Conservation (phyloP, 2,329 filamentous ascomycete species). For the Seiridium unicorne region DNA sequence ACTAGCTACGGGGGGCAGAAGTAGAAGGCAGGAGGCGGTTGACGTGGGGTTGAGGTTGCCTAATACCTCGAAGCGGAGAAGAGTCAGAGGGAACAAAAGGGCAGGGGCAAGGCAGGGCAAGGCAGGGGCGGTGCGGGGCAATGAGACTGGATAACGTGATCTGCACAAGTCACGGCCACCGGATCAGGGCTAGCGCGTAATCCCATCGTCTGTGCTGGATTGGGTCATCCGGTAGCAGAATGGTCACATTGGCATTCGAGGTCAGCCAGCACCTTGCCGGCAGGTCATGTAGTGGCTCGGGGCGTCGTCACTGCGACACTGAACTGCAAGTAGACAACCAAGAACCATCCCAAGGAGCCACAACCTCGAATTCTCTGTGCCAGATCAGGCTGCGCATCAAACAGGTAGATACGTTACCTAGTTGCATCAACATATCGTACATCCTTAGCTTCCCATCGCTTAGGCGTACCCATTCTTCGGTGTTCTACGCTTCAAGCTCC, state of each 20-base stretch:
- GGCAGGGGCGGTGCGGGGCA: background rate
- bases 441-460: too few relatives aligned
- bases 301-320: too few relatives aligned
- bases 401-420: too few relatives aligned
- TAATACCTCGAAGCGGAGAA: background rate
- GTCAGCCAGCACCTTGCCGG: background rate
- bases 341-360: too few relatives aligned
- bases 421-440: too few relatives aligned
- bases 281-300: too few relatives aligned
- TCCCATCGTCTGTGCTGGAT: background rate
- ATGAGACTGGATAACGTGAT: background rate
- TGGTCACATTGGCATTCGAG: background rate
- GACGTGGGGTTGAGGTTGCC: background rate
- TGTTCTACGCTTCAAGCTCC: too few relatives aligned
- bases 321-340: too few relatives aligned
- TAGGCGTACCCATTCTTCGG: too few relatives aligned
- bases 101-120: background rate
- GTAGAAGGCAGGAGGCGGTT: background rate
- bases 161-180: background rate
- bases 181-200: background rate
- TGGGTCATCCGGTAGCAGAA: background rate
- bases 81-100: background rate
- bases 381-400: too few relatives aligned
- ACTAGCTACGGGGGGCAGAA: background rate
- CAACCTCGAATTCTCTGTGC: too few relatives aligned